These are phyloP conservation scores for Lophiostoma macrostomum DNA, from an alignment of 495 filamentous ascomycete species.

Conservation along the genomic window DNA sequence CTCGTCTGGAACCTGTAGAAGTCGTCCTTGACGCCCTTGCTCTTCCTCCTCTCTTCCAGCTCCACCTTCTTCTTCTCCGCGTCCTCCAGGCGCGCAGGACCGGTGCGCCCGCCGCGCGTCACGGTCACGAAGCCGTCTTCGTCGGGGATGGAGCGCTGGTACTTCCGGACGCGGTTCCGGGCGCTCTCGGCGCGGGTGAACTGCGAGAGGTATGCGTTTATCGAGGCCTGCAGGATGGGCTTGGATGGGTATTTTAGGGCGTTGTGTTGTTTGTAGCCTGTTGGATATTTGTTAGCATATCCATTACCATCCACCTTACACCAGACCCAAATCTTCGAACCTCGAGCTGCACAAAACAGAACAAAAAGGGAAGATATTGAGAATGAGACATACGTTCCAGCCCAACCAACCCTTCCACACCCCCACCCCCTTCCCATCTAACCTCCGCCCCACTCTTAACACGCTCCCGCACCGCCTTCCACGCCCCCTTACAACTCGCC, in stretches of 20 bases:
- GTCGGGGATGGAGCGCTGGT: conserved; percentile 72
- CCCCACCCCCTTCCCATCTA: conserved; percentile 37
- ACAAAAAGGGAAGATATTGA: conserved; percentile 6
- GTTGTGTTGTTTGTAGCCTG: conserved; percentile 64
- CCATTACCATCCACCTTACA: no score
- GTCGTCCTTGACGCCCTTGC: conserved; percentile 59
- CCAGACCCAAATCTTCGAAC: not conserved
- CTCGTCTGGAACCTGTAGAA: conserved; percentile 95
- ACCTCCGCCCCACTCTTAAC: conserved; percentile 55
- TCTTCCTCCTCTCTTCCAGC: conserved; percentile 71
- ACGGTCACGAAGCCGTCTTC: conserved; percentile 96
- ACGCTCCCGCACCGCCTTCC: conserved; percentile 67
- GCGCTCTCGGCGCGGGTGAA: conserved; percentile 64
- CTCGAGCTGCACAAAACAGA: not conserved
- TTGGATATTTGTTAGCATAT: not conserved
- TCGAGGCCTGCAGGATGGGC: conserved; percentile 59
- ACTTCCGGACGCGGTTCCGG: conserved; percentile 59
- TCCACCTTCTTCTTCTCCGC: conserved; percentile 67
- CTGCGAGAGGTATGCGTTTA: conserved; percentile 77
- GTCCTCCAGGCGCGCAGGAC: conserved; percentile 71
- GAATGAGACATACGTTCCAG: conserved; percentile 19
- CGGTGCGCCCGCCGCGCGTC: conserved; percentile 68
- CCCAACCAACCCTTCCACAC: conserved; percentile 59
- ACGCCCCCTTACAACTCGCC: conserved; percentile 63
- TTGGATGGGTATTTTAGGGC: conserved; percentile 65